Conservation (phyloP, 768 basidiomycete species). For the Mycena metata region DNA sequence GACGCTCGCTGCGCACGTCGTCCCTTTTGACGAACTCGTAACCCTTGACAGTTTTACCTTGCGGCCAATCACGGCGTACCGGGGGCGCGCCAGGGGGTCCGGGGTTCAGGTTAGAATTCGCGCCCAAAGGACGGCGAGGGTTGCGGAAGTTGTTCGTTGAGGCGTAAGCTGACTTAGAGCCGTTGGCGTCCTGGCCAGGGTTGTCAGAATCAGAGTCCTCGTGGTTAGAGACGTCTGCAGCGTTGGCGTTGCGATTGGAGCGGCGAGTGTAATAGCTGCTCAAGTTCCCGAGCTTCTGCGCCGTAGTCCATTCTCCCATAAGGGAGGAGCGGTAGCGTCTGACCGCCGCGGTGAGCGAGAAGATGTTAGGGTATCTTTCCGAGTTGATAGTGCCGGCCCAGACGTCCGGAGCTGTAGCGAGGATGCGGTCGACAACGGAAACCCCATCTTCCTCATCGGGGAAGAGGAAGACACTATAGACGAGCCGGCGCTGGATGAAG, state of each 20-base stretch:
- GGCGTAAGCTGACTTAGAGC: no score
- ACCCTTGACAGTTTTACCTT: constrained; percentile 21
- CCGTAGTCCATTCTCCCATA: constrained; percentile 21
- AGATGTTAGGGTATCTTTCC: not conserved
- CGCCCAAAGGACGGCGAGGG: no score
- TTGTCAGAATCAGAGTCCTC: no score
- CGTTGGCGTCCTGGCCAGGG: no score
- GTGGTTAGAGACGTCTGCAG: not conserved
- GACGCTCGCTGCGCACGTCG: constrained; percentile 3
- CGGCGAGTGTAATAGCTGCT: constrained; percentile 6
- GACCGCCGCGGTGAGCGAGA: constrained; percentile 2
- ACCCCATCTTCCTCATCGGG: constrained; percentile 1
- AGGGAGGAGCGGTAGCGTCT: not conserved
- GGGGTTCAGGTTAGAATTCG: no score
- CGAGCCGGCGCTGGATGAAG: not conserved
- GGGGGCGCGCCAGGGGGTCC: no score
- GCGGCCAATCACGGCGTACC: constrained; percentile 17
- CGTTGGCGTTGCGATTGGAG: not conserved
- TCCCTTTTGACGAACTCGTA: constrained; percentile 12
- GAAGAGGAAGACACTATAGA: not conserved
- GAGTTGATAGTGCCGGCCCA: constrained; percentile 20
- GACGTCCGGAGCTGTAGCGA: not conserved
- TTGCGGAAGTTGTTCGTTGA: no score
- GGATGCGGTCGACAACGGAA: not conserved
- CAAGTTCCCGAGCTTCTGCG: constrained; percentile 4